phyloP scores from a whole-genome alignment of 192 early-diverging fungal genomes.

The Podochytrium sp. region DNA sequence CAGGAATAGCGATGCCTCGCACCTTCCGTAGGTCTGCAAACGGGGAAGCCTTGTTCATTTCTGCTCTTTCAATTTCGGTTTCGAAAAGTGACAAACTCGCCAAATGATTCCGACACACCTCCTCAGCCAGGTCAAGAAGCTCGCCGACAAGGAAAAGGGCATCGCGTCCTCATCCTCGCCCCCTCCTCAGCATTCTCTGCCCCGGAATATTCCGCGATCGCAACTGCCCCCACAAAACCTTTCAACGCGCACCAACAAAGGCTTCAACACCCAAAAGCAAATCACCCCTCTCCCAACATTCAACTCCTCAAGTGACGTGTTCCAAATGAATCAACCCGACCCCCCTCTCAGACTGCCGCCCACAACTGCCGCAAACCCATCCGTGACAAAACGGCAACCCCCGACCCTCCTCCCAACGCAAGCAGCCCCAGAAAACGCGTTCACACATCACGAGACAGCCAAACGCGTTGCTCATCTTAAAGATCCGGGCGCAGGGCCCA shows the following conservation, averaged over 20 bases:
- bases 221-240: constrained; percentile 22
- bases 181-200: background rate
- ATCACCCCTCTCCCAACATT: constrained; percentile 8
- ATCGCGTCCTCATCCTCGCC: background rate
- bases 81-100: too few species aligned
- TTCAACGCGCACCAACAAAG: constrained; percentile 28
- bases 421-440: constrained; percentile 28
- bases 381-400: background rate
- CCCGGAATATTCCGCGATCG: background rate
- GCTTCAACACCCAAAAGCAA: background rate
- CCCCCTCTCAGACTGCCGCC: background rate
- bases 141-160: constrained; percentile 14
- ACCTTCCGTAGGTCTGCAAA: constrained; percentile 3
- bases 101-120: constrained; percentile 22
- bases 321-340: background rate
- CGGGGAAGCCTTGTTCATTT: too few species aligned
- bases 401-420: background rate
- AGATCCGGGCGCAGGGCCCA: background rate
- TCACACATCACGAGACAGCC: constrained; percentile 24
- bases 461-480: constrained; percentile 33
- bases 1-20: background rate
- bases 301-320: constrained; percentile 1
- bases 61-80: too few species aligned
- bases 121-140: constrained; percentile 18
- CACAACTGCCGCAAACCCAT: background rate